These are phyloP conservation scores for Manihot esculenta DNA, from an alignment of 441 rosid species.

Conservation along the genomic window DNA sequence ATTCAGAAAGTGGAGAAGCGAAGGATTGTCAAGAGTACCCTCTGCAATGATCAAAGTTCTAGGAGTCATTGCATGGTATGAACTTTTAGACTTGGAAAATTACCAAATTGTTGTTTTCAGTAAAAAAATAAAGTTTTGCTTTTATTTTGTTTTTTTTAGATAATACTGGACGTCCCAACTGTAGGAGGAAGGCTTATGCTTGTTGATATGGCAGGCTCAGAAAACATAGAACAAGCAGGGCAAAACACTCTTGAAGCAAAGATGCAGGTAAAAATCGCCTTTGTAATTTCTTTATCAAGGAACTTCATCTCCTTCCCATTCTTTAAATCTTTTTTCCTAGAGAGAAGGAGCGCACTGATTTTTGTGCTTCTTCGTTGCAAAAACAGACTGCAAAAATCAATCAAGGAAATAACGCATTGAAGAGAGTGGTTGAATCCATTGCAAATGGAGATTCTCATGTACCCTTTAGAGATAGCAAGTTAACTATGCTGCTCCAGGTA, in stretches of 20 bases:
- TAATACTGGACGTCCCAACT: conserved; percentile 91
- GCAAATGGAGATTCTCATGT: conserved; percentile 99
- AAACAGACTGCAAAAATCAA: conserved; percentile 97
- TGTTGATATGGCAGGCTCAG: conserved; percentile 99
- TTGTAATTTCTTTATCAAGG: neutral
- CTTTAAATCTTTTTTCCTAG: neutral
- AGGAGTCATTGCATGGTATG: conserved; percentile 96
- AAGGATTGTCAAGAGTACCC: conserved; percentile 89
- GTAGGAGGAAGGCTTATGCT: conserved; percentile 97
- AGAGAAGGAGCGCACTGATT: conserved; percentile 7
- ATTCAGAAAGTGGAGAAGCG: conserved; percentile 94
- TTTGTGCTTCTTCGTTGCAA: conserved; percentile 24
- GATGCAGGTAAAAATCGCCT: too few relatives aligned
- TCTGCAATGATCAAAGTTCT: conserved; percentile 89
- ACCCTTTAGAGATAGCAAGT: conserved; percentile 95
- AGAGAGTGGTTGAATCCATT: conserved; percentile 95
- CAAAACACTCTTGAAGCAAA: conserved; percentile 90
- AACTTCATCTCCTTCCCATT: neutral
- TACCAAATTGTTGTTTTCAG: neutral
- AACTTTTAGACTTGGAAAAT: conserved; percentile 1
- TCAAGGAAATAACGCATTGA: conserved; percentile 90
- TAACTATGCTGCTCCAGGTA: conserved; percentile 96
- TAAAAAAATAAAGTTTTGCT: neutral
- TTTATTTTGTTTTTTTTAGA: conserved; percentile 39
- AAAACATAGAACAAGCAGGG: conserved; percentile 96